phyloP scores from a whole-genome alignment of 768 basidiomycete genomes.

The Brasilioporus rufonigricans region DNA sequence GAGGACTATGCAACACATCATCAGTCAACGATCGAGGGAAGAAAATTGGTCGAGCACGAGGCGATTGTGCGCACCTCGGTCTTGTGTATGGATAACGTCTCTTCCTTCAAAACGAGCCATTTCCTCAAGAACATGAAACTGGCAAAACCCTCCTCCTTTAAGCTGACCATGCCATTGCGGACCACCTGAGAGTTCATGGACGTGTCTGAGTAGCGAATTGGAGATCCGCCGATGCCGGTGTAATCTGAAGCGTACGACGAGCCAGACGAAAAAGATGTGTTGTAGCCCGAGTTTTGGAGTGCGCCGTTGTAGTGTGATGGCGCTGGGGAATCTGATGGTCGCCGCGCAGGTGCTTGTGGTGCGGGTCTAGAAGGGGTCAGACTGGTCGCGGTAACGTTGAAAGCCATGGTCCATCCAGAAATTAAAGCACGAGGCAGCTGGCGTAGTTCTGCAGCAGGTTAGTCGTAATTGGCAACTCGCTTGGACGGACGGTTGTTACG shows the following conservation, averaged over 20 bases:
- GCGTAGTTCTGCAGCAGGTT: not conserved
- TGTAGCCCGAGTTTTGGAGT: slow-evolving; percentile 57
- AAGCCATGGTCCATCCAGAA: slow-evolving; percentile 40
- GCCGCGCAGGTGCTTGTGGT: slow-evolving; percentile 62
- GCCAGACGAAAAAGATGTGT: slow-evolving; percentile 52
- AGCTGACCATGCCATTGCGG: slow-evolving; percentile 69
- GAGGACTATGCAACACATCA: slow-evolving; percentile 39
- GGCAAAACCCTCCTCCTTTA: slow-evolving; percentile 94
- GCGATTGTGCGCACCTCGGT: slow-evolving; percentile 61
- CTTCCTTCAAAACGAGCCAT: slow-evolving; percentile 84
- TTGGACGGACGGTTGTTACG: not conserved
- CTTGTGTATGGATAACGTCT: slow-evolving; percentile 80
- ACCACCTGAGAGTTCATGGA: slow-evolving; percentile 46
- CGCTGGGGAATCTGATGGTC: slow-evolving; percentile 37
- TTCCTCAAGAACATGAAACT: slow-evolving; percentile 91
- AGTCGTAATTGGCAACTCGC: not conserved
- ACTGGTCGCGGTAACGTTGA: slow-evolving; percentile 51
- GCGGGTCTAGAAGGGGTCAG: slow-evolving; percentile 78
- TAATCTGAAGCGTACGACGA: slow-evolving; percentile 68
- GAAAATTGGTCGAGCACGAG: not conserved
- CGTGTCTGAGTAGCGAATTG: slow-evolving; percentile 48
- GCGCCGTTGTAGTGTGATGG: slow-evolving; percentile 35
- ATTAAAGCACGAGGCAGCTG: slow-evolving; percentile 16
- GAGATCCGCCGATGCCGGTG: slow-evolving; percentile 80
- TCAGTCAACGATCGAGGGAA: slow-evolving; percentile 3